Evolutionary conservation across 805 yeast species (phyloP).

Genomic region (Ogataea minuta): DNA sequence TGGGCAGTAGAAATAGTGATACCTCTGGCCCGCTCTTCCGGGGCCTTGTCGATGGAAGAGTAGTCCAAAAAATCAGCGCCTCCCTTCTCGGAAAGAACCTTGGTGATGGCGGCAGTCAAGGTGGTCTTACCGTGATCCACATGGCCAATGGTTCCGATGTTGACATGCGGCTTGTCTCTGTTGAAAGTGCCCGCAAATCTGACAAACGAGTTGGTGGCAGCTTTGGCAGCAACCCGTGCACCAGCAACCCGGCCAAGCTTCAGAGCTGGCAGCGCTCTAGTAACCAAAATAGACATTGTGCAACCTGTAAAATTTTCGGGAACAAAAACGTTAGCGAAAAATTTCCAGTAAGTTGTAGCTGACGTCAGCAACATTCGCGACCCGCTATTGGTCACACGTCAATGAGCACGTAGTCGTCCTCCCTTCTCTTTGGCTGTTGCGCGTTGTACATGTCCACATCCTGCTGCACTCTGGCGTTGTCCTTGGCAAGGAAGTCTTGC

Average conservation of each 20-base stretch:
- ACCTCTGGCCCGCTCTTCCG: conserved; percentile 99
- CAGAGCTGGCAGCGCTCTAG: conserved; percentile 28
- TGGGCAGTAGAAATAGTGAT: conserved; percentile 97
- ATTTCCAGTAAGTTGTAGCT: background rate
- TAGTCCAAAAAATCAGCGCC: conserved; percentile 95
- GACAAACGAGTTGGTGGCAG: conserved; percentile 19
- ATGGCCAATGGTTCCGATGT: conserved; percentile 97
- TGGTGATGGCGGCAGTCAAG: conserved; percentile 97
- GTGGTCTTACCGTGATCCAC: conserved; percentile 99
- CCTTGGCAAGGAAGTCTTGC: conserved; percentile 32
- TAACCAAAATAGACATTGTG: conserved; percentile 33
- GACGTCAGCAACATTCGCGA: conserved; percentile 3
- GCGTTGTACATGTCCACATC: conserved; percentile 14
- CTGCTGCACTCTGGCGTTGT: conserved; percentile 25
- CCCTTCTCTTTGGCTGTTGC: conserved; percentile 6
- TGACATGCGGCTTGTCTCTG: conserved; percentile 95
- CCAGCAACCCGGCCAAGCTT: conserved; percentile 24
- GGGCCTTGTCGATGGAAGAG: conserved; percentile 92
- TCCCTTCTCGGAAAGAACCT: conserved; percentile 82
- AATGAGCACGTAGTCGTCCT: conserved; percentile 18
- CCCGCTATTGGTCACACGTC: conserved; percentile 12
- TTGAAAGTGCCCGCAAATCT: conserved; percentile 72
- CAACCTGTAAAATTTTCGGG: conserved; percentile 11
- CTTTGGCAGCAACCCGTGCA: conserved; percentile 7
- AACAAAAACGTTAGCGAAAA: conserved; percentile 1